Percentiles rank a stretch among this genome's conserved stretches.
phyloP scores from a whole-genome alignment of 1,139 yeast species.

The Geotrichum siamense region DNA sequence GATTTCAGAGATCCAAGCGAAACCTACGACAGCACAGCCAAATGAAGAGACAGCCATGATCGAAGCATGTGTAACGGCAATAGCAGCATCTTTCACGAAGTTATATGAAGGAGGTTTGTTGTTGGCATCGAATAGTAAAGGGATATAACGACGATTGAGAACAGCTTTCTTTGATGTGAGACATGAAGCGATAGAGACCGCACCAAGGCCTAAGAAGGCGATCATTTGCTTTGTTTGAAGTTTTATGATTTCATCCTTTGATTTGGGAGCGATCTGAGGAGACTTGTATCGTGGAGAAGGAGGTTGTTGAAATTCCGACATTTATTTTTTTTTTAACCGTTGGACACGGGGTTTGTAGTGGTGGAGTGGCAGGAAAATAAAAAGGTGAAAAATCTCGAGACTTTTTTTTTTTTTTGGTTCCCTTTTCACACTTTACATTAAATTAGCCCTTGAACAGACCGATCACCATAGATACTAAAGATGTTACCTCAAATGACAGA shows the following conservation, averaged over 20 bases:
- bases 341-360: background rate
- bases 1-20: slow-evolving; percentile 74
- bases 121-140: slow-evolving; percentile 76
- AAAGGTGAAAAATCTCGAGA: too few relatives aligned
- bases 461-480: too few relatives aligned
- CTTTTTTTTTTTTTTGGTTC: background rate
- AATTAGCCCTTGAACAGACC: too few relatives aligned
- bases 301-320: slow-evolving; percentile 12
- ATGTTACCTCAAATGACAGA: slow-evolving; percentile 30
- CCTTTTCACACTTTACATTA: background rate
- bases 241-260: slow-evolving; percentile 8
- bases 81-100: slow-evolving; percentile 75
- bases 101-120: slow-evolving; percentile 79
- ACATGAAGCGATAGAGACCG: slow-evolving; percentile 63
- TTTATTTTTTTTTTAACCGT: too few relatives aligned
- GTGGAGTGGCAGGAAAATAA: background rate
- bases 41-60: slow-evolving; percentile 65
- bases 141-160: slow-evolving; percentile 62
- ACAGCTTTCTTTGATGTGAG: slow-evolving; percentile 72
- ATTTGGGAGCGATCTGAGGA: slow-evolving; percentile 10
- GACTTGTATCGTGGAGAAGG: slow-evolving; percentile 13
- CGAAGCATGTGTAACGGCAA: slow-evolving; percentile 79
- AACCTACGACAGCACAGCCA: slow-evolving; percentile 66
- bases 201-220: slow-evolving; percentile 63
- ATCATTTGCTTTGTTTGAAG: slow-evolving; percentile 50